Conservation (phyloP, 2,329 filamentous ascomycete genomes). For the Exophiala viscosa region DNA sequence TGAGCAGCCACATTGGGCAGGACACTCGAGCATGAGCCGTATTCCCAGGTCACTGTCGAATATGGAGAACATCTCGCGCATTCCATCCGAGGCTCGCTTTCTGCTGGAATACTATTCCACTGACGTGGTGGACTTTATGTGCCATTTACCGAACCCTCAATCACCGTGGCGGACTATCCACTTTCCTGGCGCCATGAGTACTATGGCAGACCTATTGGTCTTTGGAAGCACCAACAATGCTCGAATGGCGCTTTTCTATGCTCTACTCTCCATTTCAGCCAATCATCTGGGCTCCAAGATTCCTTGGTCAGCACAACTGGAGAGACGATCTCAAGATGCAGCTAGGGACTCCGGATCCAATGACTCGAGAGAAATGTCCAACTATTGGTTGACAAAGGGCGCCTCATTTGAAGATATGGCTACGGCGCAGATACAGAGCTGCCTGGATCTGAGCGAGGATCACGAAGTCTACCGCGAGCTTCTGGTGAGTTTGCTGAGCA, state of each 20-base stretch:
- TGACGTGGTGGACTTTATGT: constrained; percentile 8
- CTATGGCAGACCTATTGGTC: constrained; percentile 9
- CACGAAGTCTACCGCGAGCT: constrained; percentile 6
- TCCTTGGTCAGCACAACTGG: constrained; percentile 1
- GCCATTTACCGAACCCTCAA: constrained; percentile 6
- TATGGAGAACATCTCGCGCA: constrained; percentile 6
- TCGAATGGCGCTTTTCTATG: constrained; percentile 7
- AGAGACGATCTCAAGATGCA: constrained; percentile 2
- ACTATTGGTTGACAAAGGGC: constrained; percentile 7
- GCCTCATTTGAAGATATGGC: constrained; percentile 3
- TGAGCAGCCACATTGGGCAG: constrained; percentile 1
- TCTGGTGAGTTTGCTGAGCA: constrained; percentile 9
- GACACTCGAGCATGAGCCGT: not conserved
- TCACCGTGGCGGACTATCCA: constrained; percentile 10
- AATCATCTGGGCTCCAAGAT: constrained; percentile 8
- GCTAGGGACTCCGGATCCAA: constrained; percentile 2
- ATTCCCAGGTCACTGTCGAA: constrained; percentile 8
- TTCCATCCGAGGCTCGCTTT: constrained; percentile 6
- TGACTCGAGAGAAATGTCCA: constrained; percentile 4
- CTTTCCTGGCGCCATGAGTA: constrained; percentile 7
- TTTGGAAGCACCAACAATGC: constrained; percentile 9
- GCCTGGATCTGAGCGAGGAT: constrained; percentile 1
- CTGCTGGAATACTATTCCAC: constrained; percentile 10
- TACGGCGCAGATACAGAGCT: constrained; percentile 3
- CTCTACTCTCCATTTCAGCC: constrained; percentile 2